Percentiles rank a stretch among this genome's conserved stretches.
Conservation (phyloP, 2,329 filamentous ascomycete species). For the Chrysosporium queenslandicum region DNA sequence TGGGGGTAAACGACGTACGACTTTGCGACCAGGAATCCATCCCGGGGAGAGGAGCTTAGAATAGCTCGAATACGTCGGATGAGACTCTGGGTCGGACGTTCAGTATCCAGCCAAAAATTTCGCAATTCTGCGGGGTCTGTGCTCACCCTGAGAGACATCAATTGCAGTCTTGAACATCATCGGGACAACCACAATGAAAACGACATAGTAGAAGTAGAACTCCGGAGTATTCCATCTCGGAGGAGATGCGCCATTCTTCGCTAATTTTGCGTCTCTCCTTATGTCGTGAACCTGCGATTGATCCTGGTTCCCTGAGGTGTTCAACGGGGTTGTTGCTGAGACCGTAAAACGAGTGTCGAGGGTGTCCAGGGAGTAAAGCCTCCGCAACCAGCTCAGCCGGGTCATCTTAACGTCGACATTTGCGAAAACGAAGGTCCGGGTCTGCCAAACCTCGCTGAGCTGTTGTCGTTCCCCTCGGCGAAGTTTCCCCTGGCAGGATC, state of each 20-base stretch:
- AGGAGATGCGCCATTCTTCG: slow-evolving; percentile 43
- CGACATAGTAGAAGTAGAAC: slow-evolving; percentile 68
- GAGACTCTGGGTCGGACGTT: slow-evolving; percentile 50
- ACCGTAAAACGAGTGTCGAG: slow-evolving; percentile 64
- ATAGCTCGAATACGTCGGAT: slow-evolving; percentile 71
- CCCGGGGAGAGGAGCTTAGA: slow-evolving; percentile 61
- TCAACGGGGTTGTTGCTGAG: slow-evolving; percentile 52
- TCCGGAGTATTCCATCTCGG: slow-evolving; percentile 80
- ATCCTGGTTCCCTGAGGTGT: not conserved
- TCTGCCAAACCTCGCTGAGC: not conserved
- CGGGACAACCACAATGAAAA: slow-evolving; percentile 58
- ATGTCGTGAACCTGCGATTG: not conserved
- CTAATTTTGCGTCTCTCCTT: slow-evolving; percentile 15
- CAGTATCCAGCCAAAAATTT: not conserved
- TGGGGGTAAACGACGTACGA: slow-evolving; percentile 46
- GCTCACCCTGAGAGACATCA: slow-evolving; percentile 69
- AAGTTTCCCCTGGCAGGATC: not conserved
- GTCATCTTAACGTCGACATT: slow-evolving; percentile 36
- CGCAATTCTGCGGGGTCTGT: not conserved
- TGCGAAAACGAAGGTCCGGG: not conserved
- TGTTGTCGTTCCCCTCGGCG: not conserved
- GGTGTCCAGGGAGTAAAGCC: slow-evolving; percentile 55
- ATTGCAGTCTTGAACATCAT: slow-evolving; percentile 88
- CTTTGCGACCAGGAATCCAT: slow-evolving; percentile 87
- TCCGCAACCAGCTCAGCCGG: slow-evolving; percentile 40